Conservation (phyloP, 169 alveolate genomes). For the Plasmodium billcollinsi region DNA sequence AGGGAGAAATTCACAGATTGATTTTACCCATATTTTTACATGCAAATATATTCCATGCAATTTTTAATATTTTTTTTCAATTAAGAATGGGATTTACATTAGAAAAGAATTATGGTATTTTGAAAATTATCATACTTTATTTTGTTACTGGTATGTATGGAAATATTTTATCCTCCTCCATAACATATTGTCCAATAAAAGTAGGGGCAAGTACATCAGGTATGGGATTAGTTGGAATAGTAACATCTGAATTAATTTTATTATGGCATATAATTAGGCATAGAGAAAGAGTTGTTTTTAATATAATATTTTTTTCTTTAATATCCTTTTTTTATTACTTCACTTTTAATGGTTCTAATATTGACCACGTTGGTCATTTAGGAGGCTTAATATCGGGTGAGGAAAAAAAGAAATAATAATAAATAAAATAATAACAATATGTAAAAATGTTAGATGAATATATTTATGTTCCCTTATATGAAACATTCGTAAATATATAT, state of each 20-base stretch:
- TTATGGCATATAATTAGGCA: constrained; percentile 87
- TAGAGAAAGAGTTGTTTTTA: constrained; percentile 84
- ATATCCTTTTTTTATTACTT: constrained; percentile 84
- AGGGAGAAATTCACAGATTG: constrained; percentile 89
- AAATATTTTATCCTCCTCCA: constrained; percentile 85
- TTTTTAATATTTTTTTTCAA: constrained; percentile 88
- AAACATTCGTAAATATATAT: background rate
- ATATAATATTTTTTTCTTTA: constrained; percentile 83
- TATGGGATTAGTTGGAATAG: constrained; percentile 88
- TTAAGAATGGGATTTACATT: constrained; percentile 86
- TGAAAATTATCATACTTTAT: constrained; percentile 78
- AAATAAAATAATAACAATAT: background rate
- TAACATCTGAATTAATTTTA: constrained; percentile 86
- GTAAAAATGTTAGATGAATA: too few species aligned
- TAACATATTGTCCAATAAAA: constrained; percentile 83
- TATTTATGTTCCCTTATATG: too few species aligned
- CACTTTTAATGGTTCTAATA: constrained; percentile 85
- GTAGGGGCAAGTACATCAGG: constrained; percentile 92
- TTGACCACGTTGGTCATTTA: constrained; percentile 89
- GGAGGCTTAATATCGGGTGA: constrained; percentile 88
- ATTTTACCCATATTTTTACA: constrained; percentile 87
- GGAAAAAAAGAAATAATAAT: background rate
- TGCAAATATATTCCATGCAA: constrained; percentile 87
- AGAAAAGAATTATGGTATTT: constrained; percentile 86
- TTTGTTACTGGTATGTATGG: constrained; percentile 86